Conservation (phyloP, 148 eudicot species). For the Vaccinium corymbosum region DNA sequence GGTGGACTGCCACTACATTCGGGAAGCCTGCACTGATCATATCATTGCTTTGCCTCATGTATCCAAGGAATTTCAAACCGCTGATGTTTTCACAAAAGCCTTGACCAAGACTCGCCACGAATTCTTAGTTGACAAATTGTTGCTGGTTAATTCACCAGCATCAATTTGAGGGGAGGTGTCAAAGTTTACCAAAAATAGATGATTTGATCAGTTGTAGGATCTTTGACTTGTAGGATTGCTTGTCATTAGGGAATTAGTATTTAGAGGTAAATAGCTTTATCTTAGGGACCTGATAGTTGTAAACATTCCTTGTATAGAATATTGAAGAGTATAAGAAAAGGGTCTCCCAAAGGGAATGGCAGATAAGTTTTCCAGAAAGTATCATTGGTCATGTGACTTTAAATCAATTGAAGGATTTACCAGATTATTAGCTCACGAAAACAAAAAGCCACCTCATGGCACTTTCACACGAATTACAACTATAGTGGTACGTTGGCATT, state of each 20-base stretch:
- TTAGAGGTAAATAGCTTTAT: too few relatives aligned
- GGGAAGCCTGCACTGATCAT: background rate
- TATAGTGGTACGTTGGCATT: background rate
- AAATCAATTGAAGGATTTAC: background rate
- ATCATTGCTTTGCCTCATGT: background rate
- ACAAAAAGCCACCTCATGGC: background rate
- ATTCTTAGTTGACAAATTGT: background rate
- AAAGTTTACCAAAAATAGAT: background rate
- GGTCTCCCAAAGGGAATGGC: too few relatives aligned
- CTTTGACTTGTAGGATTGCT: too few relatives aligned
- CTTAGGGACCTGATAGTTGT: too few relatives aligned
- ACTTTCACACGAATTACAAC: background rate
- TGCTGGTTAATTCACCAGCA: background rate
- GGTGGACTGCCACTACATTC: background rate
- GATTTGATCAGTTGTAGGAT: too few relatives aligned
- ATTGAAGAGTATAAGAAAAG: too few relatives aligned
- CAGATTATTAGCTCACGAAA: background rate
- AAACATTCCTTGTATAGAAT: too few relatives aligned
- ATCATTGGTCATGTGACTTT: background rate
- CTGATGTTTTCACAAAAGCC: background rate
- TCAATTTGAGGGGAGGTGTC: conserved; percentile 2
- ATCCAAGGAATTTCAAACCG: background rate
- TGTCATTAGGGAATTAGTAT: too few relatives aligned
- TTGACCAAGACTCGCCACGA: background rate
- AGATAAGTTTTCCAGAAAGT: too few relatives aligned